Conservation (phyloP, 805 yeast species). For the Saturnispora gosingensis region DNA sequence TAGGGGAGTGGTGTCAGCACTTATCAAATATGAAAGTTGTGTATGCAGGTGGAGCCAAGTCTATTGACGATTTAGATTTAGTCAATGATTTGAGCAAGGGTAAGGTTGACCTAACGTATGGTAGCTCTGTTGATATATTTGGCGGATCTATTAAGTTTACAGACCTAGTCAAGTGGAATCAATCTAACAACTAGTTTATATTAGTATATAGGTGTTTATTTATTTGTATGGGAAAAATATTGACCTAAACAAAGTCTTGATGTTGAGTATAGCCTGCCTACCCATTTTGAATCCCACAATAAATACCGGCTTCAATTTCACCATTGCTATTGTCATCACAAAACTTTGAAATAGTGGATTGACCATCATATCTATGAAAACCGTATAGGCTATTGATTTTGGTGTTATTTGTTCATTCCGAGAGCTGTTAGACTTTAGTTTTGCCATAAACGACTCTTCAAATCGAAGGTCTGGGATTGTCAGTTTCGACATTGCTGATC, state of each 20-base stretch:
- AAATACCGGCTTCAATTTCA: constrained; percentile 29
- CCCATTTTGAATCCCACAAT: constrained; percentile 13
- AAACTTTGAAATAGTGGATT: constrained; percentile 55
- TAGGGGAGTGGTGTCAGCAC: constrained; percentile 67
- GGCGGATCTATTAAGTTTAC: constrained; percentile 83
- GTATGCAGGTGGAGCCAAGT: constrained; percentile 95
- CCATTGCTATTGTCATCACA: constrained; percentile 30
- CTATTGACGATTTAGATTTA: constrained; percentile 52
- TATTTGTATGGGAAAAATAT: neutral
- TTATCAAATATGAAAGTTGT: constrained; percentile 54
- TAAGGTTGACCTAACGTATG: constrained; percentile 84
- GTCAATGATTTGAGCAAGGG: constrained; percentile 67
- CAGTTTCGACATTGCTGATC: neutral
- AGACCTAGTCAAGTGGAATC: constrained; percentile 73
- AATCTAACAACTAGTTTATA: constrained; percentile 4
- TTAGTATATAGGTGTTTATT: neutral
- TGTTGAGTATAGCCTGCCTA: constrained; percentile 8
- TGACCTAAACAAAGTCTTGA: constrained; percentile 10
- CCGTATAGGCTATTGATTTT: constrained; percentile 35
- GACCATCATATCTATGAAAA: constrained; percentile 43
- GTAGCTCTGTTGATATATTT: constrained; percentile 88
- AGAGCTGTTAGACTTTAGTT: constrained; percentile 20
- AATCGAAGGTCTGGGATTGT: constrained; percentile 57
- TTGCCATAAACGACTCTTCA: constrained; percentile 47
- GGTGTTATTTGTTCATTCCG: constrained; percentile 25